Evolutionary conservation across 2,329 filamentous ascomycete species (phyloP).

Genomic region (Ceratocystis huliohia): DNA sequence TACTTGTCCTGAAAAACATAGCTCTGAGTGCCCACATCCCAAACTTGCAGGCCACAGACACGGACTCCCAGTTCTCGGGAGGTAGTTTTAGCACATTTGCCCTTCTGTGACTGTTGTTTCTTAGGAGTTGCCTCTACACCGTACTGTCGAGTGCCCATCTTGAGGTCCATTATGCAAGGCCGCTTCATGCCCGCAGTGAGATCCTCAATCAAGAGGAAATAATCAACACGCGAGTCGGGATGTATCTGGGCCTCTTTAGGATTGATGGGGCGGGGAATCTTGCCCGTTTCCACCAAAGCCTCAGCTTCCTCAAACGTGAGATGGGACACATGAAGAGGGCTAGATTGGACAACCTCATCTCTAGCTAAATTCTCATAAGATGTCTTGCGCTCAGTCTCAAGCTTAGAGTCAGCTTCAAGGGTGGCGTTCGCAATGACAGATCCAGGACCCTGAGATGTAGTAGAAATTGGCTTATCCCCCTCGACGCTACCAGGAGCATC

Average conservation of each 20-base stretch:
- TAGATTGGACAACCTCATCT: slow-evolving; percentile 5
- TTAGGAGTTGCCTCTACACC: slow-evolving; percentile 83
- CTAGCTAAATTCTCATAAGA: neutral
- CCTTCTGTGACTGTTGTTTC: slow-evolving; percentile 83
- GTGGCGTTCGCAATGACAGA: neutral
- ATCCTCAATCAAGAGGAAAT: slow-evolving; percentile 87
- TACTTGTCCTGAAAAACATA: slow-evolving; percentile 99
- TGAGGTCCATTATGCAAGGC: slow-evolving; percentile 92
- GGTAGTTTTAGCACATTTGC: slow-evolving; percentile 86
- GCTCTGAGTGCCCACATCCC: slow-evolving; percentile 69
- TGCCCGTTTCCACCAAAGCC: slow-evolving; percentile 22
- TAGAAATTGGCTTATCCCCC: slow-evolving; percentile 22
- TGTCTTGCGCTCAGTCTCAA: neutral
- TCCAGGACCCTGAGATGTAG: neutral
- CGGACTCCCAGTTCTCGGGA: slow-evolving; percentile 84
- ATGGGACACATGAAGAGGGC: slow-evolving; percentile 19
- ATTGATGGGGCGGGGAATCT: slow-evolving; percentile 52
- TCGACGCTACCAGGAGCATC: slow-evolving; percentile 16
- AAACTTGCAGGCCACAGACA: slow-evolving; percentile 91
- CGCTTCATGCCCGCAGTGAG: slow-evolving; percentile 92
- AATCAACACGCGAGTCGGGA: slow-evolving; percentile 60
- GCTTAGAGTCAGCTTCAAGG: slow-evolving; percentile 12
- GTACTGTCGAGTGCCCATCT: slow-evolving; percentile 97
- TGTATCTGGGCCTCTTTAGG: slow-evolving; percentile 63
- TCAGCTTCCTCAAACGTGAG: slow-evolving; percentile 20